Evolutionary conservation across 2,329 filamentous ascomycete genomes (phyloP).

Genomic region (Trichoderma koningii): DNA sequence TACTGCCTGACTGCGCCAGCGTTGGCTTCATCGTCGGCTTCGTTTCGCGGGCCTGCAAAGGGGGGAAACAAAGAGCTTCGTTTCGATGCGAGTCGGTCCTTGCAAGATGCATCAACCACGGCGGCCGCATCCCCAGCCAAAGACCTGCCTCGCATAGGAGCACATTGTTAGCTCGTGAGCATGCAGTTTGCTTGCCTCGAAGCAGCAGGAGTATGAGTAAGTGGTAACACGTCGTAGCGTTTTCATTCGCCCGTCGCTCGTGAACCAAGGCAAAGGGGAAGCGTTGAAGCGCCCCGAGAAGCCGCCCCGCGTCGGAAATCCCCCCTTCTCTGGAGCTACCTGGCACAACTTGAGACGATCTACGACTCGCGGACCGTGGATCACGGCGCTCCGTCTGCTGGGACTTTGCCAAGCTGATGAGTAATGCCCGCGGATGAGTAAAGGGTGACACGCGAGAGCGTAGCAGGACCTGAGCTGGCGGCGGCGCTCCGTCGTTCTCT

Average conservation of each 20-base stretch:
- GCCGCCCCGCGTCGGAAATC: slow-evolving; percentile 19
- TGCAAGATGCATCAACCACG: background rate
- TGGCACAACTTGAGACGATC: slow-evolving; percentile 36
- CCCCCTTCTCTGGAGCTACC: slow-evolving; percentile 17
- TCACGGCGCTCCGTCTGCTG: slow-evolving; percentile 47
- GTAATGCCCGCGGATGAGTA: background rate
- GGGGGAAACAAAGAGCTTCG: background rate
- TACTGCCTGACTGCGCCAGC: background rate
- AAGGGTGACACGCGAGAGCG: slow-evolving; percentile 5
- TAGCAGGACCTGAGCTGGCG: slow-evolving; percentile 4
- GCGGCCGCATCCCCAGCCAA: background rate
- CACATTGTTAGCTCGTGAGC: background rate
- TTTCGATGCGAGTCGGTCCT: background rate
- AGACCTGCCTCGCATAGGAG: background rate
- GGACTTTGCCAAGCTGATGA: slow-evolving; percentile 46
- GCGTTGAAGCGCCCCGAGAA: slow-evolving; percentile 19
- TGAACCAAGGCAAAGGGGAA: background rate
- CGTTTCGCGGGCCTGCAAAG: background rate
- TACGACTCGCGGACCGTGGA: slow-evolving; percentile 35
- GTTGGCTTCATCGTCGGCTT: background rate
- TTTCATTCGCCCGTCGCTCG: slow-evolving; percentile 5
- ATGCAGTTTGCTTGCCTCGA: background rate
- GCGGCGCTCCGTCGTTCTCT: slow-evolving; percentile 3
- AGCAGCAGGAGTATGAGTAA: background rate
- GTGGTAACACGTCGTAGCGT: background rate